phyloP scores from a whole-genome alignment of 768 basidiomycete genomes.

The Tephrocybe sp. region DNA sequence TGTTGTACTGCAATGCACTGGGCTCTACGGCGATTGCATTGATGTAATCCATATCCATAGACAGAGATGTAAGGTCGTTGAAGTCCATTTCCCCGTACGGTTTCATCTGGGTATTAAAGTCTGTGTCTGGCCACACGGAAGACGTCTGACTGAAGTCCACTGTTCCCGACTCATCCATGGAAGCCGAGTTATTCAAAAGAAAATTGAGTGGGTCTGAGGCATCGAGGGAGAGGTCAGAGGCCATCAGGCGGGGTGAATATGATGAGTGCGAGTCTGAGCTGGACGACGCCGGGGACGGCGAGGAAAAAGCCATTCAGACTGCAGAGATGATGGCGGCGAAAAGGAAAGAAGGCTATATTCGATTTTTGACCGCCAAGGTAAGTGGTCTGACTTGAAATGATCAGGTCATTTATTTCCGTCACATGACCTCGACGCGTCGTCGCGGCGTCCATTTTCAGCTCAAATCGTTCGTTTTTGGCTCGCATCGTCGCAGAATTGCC shows the following conservation, averaged over 20 bases:
- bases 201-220: slow-evolving; percentile 60
- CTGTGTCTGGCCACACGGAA: slow-evolving; percentile 44
- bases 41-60: slow-evolving; percentile 64
- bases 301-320: slow-evolving; percentile 10
- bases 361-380: neutral
- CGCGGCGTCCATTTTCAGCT: neutral
- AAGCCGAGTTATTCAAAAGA: slow-evolving; percentile 47
- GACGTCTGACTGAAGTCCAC: slow-evolving; percentile 59
- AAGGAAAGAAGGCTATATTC: neutral
- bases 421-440: slow-evolving; percentile 13
- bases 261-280: slow-evolving; percentile 14
- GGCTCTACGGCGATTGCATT: slow-evolving; percentile 65
- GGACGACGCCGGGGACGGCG: slow-evolving; percentile 20
- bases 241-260: slow-evolving; percentile 27
- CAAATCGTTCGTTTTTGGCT: neutral
- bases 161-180: slow-evolving; percentile 35
- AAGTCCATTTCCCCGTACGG: slow-evolving; percentile 42
- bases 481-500: neutral
- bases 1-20: slow-evolving; percentile 48
- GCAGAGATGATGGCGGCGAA: slow-evolving; percentile 5
- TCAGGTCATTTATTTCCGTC: slow-evolving; percentile 22
- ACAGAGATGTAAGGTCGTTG: slow-evolving; percentile 33
- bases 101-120: slow-evolving; percentile 27
- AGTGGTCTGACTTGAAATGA: slow-evolving; percentile 17
- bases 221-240: slow-evolving; percentile 50